Conservation (phyloP, 768 basidiomycete species). For the Leccinum barrowsii region DNA sequence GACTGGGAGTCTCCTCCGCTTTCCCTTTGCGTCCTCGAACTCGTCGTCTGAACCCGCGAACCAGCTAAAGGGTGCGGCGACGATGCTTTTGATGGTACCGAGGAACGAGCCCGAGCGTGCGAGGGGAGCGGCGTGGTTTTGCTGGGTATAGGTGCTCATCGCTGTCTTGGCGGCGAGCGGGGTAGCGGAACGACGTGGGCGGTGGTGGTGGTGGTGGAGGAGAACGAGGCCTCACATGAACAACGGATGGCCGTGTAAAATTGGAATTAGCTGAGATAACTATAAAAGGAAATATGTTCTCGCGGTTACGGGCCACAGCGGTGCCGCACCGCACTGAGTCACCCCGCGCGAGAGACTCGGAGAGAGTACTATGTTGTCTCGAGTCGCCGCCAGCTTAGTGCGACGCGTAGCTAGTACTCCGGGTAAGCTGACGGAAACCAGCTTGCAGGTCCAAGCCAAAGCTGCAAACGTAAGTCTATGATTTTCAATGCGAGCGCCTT, state of each 20-base stretch:
- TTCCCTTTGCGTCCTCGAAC: slow-evolving; percentile 47
- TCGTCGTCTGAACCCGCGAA: slow-evolving; percentile 53
- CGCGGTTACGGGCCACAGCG: slow-evolving; percentile 2
- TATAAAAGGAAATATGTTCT: slow-evolving; percentile 12
- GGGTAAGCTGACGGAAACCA: slow-evolving; percentile 9
- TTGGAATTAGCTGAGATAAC: slow-evolving; percentile 1
- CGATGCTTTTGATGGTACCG: slow-evolving; percentile 61
- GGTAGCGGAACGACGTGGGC: slow-evolving; percentile 16
- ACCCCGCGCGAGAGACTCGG: not conserved
- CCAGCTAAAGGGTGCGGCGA: slow-evolving; percentile 56
- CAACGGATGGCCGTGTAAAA: slow-evolving; percentile 12
- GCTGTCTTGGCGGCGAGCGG: slow-evolving; percentile 16
- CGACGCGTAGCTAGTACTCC: not conserved
- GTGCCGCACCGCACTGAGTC: not conserved
- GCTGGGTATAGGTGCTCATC: slow-evolving; percentile 31
- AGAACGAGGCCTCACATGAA: slow-evolving; percentile 19
- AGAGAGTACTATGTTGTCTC: slow-evolving; percentile 16
- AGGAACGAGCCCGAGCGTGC: slow-evolving; percentile 57
- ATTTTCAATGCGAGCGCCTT: slow-evolving; percentile 8
- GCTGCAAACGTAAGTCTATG: slow-evolving; percentile 17
- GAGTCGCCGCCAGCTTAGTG: slow-evolving; percentile 5
- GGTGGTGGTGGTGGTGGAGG: slow-evolving; percentile 21
- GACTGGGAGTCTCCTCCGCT: slow-evolving; percentile 47
- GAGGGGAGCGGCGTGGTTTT: slow-evolving; percentile 33
- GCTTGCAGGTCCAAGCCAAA: not conserved